Evolutionary conservation across 1,284 basidiomycete genomes (phyloP).

Genomic region (Rhizoctonia solani): DNA sequence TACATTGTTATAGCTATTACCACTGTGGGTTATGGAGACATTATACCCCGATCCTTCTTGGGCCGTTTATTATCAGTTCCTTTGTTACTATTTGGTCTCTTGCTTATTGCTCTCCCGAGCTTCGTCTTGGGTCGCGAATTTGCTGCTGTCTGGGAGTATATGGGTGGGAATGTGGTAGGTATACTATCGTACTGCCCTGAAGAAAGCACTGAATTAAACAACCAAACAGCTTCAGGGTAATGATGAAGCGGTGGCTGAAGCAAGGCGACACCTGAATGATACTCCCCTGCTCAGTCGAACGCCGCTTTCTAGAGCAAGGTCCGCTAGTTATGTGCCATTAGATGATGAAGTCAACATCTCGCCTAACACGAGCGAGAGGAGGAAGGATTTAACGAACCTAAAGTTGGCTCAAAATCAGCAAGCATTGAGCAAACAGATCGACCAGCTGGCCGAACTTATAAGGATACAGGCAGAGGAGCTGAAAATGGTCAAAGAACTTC

Average conservation of each 20-base stretch:
- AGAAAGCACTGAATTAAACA: neutral
- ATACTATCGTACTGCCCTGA: no score
- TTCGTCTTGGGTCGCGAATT: conserved; percentile 90
- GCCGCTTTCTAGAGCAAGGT: conserved; percentile 8
- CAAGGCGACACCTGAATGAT: conserved; percentile 18
- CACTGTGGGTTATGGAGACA: conserved; percentile 64
- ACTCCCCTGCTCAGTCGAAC: conserved; percentile 1
- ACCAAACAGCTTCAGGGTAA: neutral
- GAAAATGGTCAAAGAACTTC: conserved; percentile 1
- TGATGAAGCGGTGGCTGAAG: conserved; percentile 9
- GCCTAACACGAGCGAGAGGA: neutral
- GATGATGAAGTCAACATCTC: neutral
- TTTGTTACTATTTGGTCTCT: conserved; percentile 79
- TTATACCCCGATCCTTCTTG: conserved; percentile 55
- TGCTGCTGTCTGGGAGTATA: conserved; percentile 82
- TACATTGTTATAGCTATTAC: conserved; percentile 64
- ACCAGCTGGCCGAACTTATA: conserved; percentile 30
- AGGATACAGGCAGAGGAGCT: conserved; percentile 17
- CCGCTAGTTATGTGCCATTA: conserved; percentile 5
- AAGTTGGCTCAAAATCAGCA: conserved; percentile 38
- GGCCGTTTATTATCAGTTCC: conserved; percentile 83
- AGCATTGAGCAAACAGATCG: conserved; percentile 35
- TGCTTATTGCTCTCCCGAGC: conserved; percentile 84
- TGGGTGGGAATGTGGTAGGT: conserved; percentile 45
- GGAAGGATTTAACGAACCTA: conserved; percentile 30